A percentile compares a stretch with the other conserved stretches of the same genome.
Evolutionary conservation across 192 early-diverging fungal species (phyloP).

Genomic region (Phlyctochytrium planicorne): DNA sequence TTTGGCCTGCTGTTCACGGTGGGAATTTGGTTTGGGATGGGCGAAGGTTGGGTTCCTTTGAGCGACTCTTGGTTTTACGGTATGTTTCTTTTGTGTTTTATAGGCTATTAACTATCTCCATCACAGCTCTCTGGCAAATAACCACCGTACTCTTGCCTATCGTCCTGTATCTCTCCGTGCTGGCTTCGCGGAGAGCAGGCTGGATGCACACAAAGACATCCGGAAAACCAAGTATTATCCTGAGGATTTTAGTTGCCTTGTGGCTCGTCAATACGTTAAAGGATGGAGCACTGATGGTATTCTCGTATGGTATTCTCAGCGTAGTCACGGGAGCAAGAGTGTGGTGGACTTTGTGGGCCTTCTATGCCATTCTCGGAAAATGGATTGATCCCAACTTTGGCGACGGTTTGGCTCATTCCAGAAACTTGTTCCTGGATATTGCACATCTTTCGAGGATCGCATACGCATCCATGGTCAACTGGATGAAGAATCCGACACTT

Average conservation of each 20-base stretch:
- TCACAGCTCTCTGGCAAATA: constrained; percentile 31
- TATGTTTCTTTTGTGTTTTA: constrained; percentile 2
- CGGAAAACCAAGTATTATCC: not conserved
- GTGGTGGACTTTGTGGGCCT: not conserved
- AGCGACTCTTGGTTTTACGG: constrained; percentile 28
- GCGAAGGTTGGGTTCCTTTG: constrained; percentile 24
- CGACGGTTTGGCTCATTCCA: no score
- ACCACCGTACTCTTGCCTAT: constrained; percentile 26
- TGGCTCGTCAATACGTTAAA: not conserved
- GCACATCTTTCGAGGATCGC: no score
- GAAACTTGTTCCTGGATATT: no score
- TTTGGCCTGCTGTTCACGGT: constrained; percentile 29
- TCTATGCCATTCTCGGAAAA: not conserved
- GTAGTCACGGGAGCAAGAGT: not conserved
- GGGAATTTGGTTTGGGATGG: constrained; percentile 28
- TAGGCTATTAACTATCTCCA: not conserved
- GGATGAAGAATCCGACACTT: no score
- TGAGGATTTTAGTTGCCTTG: not conserved
- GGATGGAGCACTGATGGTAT: not conserved
- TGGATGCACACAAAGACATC: not conserved
- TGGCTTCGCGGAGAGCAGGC: not conserved
- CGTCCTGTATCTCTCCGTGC: constrained; percentile 4
- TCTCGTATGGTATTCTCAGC: not conserved
- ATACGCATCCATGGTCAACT: no score
- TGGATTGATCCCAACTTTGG: not conserved